Evolutionary conservation across 73 alveolate genomes (phyloP).

Genomic region (Paramecium primaurelia): DNA sequence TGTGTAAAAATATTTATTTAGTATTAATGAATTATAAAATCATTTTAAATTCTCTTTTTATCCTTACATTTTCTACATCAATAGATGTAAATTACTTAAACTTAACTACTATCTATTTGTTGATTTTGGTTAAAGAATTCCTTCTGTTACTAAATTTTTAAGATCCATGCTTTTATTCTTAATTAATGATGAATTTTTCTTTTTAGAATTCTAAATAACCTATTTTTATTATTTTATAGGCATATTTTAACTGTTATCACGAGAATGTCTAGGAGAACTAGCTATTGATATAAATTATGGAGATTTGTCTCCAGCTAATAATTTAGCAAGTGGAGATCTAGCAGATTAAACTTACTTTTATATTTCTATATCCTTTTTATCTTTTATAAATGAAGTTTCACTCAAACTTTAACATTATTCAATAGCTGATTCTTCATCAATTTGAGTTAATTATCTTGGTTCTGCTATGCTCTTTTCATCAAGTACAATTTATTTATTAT

Average conservation of each 20-base stretch:
- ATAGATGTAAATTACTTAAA: background rate
- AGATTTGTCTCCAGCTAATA: background rate
- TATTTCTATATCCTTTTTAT: background rate
- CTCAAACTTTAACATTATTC: slow-evolving; percentile 10
- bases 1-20: background rate
- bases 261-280: slow-evolving; percentile 38
- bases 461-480: slow-evolving; percentile 21
- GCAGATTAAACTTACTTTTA: background rate
- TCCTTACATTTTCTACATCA: background rate
- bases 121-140: background rate
- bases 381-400: background rate
- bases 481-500: background rate
- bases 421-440: slow-evolving; percentile 33
- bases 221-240: background rate
- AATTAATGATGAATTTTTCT: slow-evolving; percentile 8
- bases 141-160: background rate
- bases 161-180: slow-evolving; percentile 52
- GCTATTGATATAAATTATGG: background rate
- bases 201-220: background rate
- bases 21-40: background rate
- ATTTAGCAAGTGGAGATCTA: slow-evolving; percentile 1
- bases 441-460: slow-evolving; percentile 6
- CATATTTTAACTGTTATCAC: background rate
- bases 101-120: background rate
- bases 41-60: background rate